Conservation (phyloP, 2,329 filamentous ascomycete genomes). For the Fusarium sororula region DNA sequence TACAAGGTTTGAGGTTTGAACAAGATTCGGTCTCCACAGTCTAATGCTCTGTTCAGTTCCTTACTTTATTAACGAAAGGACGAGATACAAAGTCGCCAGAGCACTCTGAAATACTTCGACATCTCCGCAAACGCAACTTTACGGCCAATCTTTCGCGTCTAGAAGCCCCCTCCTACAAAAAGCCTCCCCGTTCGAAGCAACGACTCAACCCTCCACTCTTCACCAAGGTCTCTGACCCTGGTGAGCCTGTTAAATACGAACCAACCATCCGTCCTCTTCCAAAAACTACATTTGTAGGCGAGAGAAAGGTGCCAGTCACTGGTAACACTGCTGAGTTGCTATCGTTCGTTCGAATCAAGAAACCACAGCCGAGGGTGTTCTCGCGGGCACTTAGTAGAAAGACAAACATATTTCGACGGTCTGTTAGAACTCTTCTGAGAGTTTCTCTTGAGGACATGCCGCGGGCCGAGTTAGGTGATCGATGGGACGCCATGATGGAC, state of each 20-base stretch:
- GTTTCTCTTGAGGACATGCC: conserved; percentile 51
- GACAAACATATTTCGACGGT: conserved; percentile 53
- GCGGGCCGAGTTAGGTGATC: conserved; percentile 54
- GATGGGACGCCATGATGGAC: conserved; percentile 56
- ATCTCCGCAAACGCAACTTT: conserved; percentile 49
- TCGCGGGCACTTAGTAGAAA: conserved; percentile 66
- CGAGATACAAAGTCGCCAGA: conserved; percentile 51
- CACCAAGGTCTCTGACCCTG: conserved; percentile 46
- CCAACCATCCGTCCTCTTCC: conserved; percentile 59
- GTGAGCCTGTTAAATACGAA: conserved; percentile 58
- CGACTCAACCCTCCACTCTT: conserved; percentile 41
- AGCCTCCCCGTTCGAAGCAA: conserved; percentile 21
- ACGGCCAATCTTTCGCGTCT: conserved; percentile 36
- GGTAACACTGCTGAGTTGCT: conserved; percentile 61
- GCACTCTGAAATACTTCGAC: conserved; percentile 52
- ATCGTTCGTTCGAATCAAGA: conserved; percentile 72
- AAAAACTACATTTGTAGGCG: conserved; percentile 51
- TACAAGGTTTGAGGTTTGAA: conserved; percentile 63
- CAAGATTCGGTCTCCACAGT: not conserved
- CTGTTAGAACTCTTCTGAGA: conserved; percentile 50
- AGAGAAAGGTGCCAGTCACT: conserved; percentile 64
- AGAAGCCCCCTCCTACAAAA: not conserved
- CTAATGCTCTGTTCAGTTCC: conserved; percentile 46
- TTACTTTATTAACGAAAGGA: conserved; percentile 53
- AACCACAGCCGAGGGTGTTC: conserved; percentile 70